Evolutionary conservation across 345 rosid species (phyloP).

Genomic region (Stellera chamaejasme): DNA sequence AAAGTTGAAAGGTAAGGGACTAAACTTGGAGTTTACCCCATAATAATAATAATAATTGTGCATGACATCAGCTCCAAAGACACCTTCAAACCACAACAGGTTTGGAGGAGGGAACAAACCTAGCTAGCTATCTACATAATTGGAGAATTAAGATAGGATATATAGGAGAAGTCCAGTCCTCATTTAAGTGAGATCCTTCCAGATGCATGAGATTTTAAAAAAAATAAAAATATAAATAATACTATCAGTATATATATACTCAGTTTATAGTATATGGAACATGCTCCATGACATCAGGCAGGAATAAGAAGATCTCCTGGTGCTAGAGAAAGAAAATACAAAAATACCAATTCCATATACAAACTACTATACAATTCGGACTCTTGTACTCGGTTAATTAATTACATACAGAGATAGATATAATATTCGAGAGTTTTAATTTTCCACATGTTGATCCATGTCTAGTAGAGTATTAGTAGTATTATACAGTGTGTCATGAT

Average conservation of each 20-base stretch:
- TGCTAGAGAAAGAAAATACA: constrained; percentile 11
- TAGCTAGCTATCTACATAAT: not conserved
- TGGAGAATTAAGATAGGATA: no score
- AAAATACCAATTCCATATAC: no score
- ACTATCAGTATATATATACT: no score
- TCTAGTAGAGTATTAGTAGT: constrained; percentile 2
- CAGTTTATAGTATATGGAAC: not conserved
- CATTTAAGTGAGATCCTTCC: constrained; percentile 16
- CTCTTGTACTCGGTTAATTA: no score
- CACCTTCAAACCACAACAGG: constrained; percentile 48
- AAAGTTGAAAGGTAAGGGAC: no score
- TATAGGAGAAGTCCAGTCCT: not conserved
- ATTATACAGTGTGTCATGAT: constrained; percentile 13
- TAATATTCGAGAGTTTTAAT: no score
- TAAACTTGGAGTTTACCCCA: no score
- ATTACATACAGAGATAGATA: no score
- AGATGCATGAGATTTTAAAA: constrained; percentile 17
- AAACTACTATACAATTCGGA: no score
- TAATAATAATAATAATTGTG: constrained; percentile 32
- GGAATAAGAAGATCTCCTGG: constrained; percentile 31
- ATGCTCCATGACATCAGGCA: constrained; percentile 37
- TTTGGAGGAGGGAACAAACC: constrained; percentile 25
- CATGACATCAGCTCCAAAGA: constrained; percentile 43
- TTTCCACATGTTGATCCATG: not conserved
- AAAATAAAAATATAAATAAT: constrained; percentile 13